These are phyloP conservation scores for Astrothelium macrocarpum DNA, from an alignment of 495 filamentous ascomycete genomes.

Conservation along the genomic window DNA sequence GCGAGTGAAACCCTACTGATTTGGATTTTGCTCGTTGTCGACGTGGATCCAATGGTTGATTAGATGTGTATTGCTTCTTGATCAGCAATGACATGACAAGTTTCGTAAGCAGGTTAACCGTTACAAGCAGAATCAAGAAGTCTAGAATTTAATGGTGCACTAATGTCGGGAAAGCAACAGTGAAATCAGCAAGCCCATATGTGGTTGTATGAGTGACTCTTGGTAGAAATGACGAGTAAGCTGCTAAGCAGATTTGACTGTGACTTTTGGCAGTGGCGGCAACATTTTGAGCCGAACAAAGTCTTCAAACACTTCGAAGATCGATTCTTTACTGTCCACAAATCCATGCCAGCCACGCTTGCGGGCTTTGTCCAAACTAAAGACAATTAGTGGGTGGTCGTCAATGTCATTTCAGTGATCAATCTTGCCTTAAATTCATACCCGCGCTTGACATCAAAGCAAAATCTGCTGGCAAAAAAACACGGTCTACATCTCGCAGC, in stretches of 20 bases:
- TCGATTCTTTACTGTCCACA: conserved; percentile 33
- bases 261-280: conserved; percentile 21
- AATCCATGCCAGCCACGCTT: conserved; percentile 37
- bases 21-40: too few relatives aligned
- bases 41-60: too few relatives aligned
- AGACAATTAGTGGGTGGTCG: background rate
- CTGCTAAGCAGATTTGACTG: conserved; percentile 12
- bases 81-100: too few relatives aligned
- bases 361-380: conserved; percentile 32
- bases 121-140: too few relatives aligned
- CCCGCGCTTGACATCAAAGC: conserved; percentile 12
- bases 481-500: conserved; percentile 23
- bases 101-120: too few relatives aligned
- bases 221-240: too few relatives aligned
- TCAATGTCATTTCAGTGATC: background rate
- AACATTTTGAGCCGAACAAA: conserved; percentile 31
- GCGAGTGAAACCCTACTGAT: too few relatives aligned
- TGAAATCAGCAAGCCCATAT: too few relatives aligned
- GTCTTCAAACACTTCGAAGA: conserved; percentile 29
- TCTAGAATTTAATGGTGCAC: too few relatives aligned
- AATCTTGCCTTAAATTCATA: conserved; percentile 18
- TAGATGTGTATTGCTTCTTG: too few relatives aligned
- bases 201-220: too few relatives aligned
- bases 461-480: conserved; percentile 29
- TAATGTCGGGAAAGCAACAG: too few relatives aligned